phyloP scores from a whole-genome alignment of 257 asterid species.

The Osmanthus fragrans region DNA sequence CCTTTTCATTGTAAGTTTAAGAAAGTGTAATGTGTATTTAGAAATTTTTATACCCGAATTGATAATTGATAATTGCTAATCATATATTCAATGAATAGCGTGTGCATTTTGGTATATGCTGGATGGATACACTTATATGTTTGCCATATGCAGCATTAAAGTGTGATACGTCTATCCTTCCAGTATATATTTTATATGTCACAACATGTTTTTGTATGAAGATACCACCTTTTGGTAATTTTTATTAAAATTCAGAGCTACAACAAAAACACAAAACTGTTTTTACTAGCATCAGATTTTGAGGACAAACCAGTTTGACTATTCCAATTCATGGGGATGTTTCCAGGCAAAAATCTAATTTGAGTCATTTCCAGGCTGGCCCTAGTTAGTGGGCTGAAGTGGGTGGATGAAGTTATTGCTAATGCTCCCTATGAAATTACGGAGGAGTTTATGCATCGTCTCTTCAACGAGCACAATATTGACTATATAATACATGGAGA shows the following conservation, averaged over 20 bases:
- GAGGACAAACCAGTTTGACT: slow-evolving; percentile 1
- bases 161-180: background rate
- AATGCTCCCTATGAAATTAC: slow-evolving; percentile 89
- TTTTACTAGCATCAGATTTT: slow-evolving; percentile 9
- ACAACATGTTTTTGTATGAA: background rate
- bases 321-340: slow-evolving; percentile 1
- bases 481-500: slow-evolving; percentile 94
- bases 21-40: background rate
- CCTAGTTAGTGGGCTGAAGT: slow-evolving; percentile 90
- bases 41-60: background rate
- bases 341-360: slow-evolving; percentile 29
- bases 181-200: background rate
- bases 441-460: slow-evolving; percentile 80
- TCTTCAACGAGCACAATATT: slow-evolving; percentile 81
- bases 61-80: background rate
- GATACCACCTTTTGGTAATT: background rate
- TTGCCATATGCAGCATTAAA: background rate
- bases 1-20: background rate
- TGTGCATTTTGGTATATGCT: background rate
- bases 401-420: slow-evolving; percentile 97
- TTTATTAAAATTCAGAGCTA: background rate
- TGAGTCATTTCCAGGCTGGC: slow-evolving; percentile 58
- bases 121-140: background rate
- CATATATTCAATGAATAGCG: background rate
- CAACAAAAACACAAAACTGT: background rate